Conservation (phyloP, 192 early-diverging fungal genomes). For the Geosiphon pyriformis region DNA sequence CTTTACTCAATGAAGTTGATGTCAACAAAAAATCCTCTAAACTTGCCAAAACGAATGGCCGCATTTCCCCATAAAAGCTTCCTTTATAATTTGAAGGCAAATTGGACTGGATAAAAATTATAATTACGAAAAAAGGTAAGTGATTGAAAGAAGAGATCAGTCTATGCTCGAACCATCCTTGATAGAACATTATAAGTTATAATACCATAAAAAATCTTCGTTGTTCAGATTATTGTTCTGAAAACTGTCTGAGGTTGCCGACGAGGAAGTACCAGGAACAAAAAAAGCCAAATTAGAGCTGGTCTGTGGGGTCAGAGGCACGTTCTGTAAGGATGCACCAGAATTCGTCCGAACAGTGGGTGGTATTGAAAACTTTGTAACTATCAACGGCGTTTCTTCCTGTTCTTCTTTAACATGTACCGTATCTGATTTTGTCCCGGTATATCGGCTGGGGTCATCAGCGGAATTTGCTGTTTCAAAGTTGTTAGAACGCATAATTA, state of each 20-base stretch:
- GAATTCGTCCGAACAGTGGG: not conserved
- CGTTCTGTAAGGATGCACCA: not conserved
- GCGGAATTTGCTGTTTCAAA: too few species aligned
- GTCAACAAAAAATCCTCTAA: not conserved
- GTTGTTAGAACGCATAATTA: too few species aligned
- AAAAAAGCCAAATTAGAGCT: not conserved
- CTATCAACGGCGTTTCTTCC: not conserved
- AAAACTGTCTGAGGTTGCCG: not conserved
- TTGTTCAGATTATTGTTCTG: not conserved
- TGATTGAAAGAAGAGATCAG: too few species aligned
- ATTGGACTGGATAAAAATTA: slow-evolving; percentile 69
- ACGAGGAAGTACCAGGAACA: not conserved
- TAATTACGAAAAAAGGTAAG: not conserved
- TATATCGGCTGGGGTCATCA: too few species aligned
- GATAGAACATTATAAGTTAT: too few species aligned
- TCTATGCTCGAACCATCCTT: too few species aligned
- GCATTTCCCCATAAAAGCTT: slow-evolving; percentile 74
- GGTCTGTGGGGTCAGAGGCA: not conserved
- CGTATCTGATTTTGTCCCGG: not conserved
- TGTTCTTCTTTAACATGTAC: not conserved
- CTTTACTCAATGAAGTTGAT: too few species aligned
- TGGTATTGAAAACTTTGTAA: not conserved
- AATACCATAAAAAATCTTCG: not conserved
- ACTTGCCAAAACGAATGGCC: slow-evolving; percentile 81
- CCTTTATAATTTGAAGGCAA: slow-evolving; percentile 62